These are phyloP conservation scores for Plasmopara viticola DNA, from an alignment of 352 stramenopile genomes.

Conservation along the genomic window DNA sequence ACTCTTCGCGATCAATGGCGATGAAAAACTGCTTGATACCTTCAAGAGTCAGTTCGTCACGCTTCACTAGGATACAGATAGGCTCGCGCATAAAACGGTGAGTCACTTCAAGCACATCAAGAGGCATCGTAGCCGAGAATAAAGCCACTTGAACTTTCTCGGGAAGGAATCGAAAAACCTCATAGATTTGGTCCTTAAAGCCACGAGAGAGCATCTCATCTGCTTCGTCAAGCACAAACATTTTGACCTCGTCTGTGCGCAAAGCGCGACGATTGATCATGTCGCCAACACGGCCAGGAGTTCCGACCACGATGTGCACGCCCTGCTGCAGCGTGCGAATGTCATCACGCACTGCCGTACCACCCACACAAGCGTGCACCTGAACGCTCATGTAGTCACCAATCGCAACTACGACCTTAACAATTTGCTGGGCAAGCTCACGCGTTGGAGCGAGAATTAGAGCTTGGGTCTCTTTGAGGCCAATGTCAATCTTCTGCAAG, in stretches of 20 bases:
- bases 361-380: slow-evolving; percentile 97
- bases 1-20: slow-evolving; percentile 97
- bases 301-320: slow-evolving; percentile 98
- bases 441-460: slow-evolving; percentile 98
- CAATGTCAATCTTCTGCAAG: slow-evolving; percentile 96
- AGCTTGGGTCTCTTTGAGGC: slow-evolving; percentile 95
- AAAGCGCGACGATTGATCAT: slow-evolving; percentile 98
- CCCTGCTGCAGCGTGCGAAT: slow-evolving; percentile 97
- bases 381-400: slow-evolving; percentile 95
- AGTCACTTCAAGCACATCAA: slow-evolving; percentile 98
- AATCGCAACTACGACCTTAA: slow-evolving; percentile 95
- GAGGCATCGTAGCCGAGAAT: slow-evolving; percentile 99
- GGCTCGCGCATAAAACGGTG: slow-evolving; percentile 98
- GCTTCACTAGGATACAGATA: slow-evolving; percentile 99
- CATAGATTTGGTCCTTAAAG: slow-evolving; percentile 99
- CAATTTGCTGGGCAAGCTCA: slow-evolving; percentile 99
- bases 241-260: slow-evolving; percentile 91
- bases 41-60: slow-evolving; percentile 98
- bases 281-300: slow-evolving; percentile 97
- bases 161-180: slow-evolving; percentile 99
- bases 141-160: slow-evolving; percentile 97
- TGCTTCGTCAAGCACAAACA: slow-evolving; percentile 99
- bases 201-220: slow-evolving; percentile 99
- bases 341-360: slow-evolving; percentile 97
- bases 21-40: slow-evolving; percentile 99